Conservation (phyloP, 495 filamentous ascomycete genomes). For the Coniosporium apollinis region DNA sequence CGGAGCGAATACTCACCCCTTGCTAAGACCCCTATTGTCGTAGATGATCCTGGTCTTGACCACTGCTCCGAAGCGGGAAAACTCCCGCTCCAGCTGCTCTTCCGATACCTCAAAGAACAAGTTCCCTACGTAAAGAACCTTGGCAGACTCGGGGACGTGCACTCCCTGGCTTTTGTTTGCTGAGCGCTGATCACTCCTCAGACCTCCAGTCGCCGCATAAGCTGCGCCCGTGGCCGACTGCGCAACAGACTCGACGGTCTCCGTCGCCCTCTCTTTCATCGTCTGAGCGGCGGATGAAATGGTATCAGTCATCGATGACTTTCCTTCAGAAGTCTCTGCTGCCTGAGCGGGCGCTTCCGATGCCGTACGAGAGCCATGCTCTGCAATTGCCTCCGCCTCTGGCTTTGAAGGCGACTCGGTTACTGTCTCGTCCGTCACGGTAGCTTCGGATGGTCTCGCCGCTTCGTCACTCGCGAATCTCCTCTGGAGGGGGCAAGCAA, state of each 20-base stretch:
- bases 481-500: slow-evolving; percentile 21
- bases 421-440: slow-evolving; percentile 2
- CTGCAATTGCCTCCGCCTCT: slow-evolving; percentile 13
- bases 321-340: slow-evolving; percentile 1
- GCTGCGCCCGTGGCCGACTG: slow-evolving; percentile 7
- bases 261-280: slow-evolving; percentile 4
- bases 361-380: slow-evolving; percentile 8
- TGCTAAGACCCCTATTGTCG: slow-evolving; percentile 64
- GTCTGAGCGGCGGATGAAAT: slow-evolving; percentile 8
- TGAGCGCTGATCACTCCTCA: not conserved
- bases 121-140: slow-evolving; percentile 64
- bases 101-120: slow-evolving; percentile 58
- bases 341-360: not conserved
- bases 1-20: slow-evolving; percentile 61
- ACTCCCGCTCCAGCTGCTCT: slow-evolving; percentile 19
- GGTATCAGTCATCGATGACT: slow-evolving; percentile 11
- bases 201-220: not conserved
- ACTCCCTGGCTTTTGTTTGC: not conserved
- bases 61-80: slow-evolving; percentile 26
- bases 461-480: slow-evolving; percentile 29
- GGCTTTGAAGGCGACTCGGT: slow-evolving; percentile 8
- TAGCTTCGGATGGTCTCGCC: slow-evolving; percentile 4
- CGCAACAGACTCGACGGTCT: slow-evolving; percentile 4
- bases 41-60: slow-evolving; percentile 36
- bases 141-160: slow-evolving; percentile 8